phyloP scores from a whole-genome alignment of 1,284 basidiomycete species.

The Schizophyllum amplum region DNA sequence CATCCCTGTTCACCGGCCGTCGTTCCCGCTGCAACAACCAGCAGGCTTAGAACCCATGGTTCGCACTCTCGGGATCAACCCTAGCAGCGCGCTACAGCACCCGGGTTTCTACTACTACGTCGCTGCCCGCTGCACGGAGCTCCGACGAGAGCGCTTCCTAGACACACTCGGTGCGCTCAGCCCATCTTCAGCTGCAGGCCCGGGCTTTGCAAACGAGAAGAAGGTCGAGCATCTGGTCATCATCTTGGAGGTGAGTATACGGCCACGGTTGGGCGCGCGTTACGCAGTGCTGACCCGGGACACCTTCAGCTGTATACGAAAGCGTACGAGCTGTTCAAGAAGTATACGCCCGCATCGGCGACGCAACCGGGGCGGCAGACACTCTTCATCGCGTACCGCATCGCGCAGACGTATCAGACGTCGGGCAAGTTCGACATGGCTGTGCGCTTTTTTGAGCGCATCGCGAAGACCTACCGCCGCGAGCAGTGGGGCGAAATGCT shows the following conservation, averaged over 20 bases:
- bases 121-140: constrained; percentile 77
- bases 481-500: constrained; percentile 75
- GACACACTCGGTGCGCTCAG: constrained; percentile 38
- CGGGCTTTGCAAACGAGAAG: constrained; percentile 76
- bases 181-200: constrained; percentile 22
- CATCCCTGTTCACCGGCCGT: constrained; percentile 51
- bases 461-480: constrained; percentile 74
- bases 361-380: constrained; percentile 60
- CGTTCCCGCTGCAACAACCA: constrained; percentile 20
- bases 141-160: constrained; percentile 61
- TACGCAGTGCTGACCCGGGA: not conserved
- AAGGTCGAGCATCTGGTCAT: constrained; percentile 82
- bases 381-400: constrained; percentile 78
- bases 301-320: constrained; percentile 72
- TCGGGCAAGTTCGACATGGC: constrained; percentile 79
- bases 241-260: constrained; percentile 52
- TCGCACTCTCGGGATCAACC: constrained; percentile 58
- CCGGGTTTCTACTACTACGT: constrained; percentile 89
- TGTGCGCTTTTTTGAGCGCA: constrained; percentile 82
- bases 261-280: not conserved
- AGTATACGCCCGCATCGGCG: constrained; percentile 36
- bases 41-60: constrained; percentile 41
- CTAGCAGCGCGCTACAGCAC: constrained; percentile 71
- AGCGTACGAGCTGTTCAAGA: constrained; percentile 85
- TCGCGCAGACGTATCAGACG: constrained; percentile 76